Conservation (phyloP, 2,329 filamentous ascomycete genomes). For the Fusarium buharicum region DNA sequence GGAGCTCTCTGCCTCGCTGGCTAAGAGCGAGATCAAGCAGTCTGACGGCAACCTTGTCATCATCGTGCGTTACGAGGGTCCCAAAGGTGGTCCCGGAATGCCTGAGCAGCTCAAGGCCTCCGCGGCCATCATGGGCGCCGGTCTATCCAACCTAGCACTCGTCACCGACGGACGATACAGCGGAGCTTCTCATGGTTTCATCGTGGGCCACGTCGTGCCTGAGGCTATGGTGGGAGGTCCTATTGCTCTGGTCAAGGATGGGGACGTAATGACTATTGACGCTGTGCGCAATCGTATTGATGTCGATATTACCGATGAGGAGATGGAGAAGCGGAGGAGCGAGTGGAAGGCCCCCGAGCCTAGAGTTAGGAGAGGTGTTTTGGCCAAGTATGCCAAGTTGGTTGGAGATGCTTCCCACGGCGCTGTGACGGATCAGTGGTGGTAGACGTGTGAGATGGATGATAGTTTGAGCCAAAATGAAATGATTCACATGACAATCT, state of each 20-base stretch:
- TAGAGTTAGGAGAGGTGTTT: constrained; percentile 79
- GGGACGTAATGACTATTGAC: constrained; percentile 87
- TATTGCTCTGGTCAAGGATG: constrained; percentile 82
- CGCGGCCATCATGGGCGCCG: constrained; percentile 92
- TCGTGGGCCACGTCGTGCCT: constrained; percentile 91
- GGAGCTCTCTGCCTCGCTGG: constrained; percentile 79
- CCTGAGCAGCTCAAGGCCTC: constrained; percentile 91
- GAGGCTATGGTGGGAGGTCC: constrained; percentile 91
- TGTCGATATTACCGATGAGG: constrained; percentile 72
- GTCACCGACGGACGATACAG: constrained; percentile 93
- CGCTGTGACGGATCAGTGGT: constrained; percentile 78
- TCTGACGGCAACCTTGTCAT: constrained; percentile 82
- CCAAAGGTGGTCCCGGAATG: constrained; percentile 94
- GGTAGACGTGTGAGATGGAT: constrained; percentile 8
- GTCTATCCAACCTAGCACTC: constrained; percentile 85
- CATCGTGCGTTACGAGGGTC: constrained; percentile 92
- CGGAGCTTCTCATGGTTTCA: constrained; percentile 90
- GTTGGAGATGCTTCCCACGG: constrained; percentile 94
- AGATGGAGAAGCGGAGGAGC: constrained; percentile 71
- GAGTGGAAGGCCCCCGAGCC: constrained; percentile 77
- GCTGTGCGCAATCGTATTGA: constrained; percentile 82
- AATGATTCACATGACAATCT: constrained; percentile 5
- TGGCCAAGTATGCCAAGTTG: constrained; percentile 89
- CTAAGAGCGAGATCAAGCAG: constrained; percentile 67
- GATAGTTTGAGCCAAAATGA: constrained; percentile 4